A percentile compares a stretch with the other conserved stretches of the same genome.
phyloP scores from a whole-genome alignment of 305 asterid genomes.

The Fraxinus paxiana region DNA sequence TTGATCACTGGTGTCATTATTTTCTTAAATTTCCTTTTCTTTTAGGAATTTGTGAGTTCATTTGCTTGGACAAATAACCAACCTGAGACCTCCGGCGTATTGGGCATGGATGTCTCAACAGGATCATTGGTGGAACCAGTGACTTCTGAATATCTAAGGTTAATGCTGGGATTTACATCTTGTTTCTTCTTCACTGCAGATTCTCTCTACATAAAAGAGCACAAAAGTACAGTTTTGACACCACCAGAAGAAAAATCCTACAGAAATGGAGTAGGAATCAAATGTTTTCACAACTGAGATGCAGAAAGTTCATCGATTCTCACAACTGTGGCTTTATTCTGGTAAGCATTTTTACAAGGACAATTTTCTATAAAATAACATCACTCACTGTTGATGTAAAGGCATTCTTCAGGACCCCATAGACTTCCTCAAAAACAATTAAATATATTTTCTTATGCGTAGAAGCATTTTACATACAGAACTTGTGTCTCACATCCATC shows the following conservation, averaged over 20 bases:
- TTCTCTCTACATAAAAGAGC: slow-evolving; percentile 57
- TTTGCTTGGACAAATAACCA: slow-evolving; percentile 18
- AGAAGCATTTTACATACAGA: background rate
- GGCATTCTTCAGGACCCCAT: background rate
- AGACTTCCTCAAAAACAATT: background rate
- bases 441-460: background rate
- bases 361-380: background rate
- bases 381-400: background rate
- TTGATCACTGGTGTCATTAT: background rate
- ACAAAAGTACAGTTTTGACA: background rate
- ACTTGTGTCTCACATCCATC: background rate
- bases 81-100: slow-evolving; percentile 47
- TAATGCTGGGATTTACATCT: slow-evolving; percentile 31
- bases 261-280: background rate
- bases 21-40: background rate
- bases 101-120: slow-evolving; percentile 25
- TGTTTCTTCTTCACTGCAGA: slow-evolving; percentile 71
- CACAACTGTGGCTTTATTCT: background rate
- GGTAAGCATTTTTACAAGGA: background rate
- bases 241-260: background rate
- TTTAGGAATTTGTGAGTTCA: slow-evolving; percentile 6
- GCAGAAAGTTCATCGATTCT: background rate
- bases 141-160: slow-evolving; percentile 31
- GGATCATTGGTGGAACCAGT: slow-evolving; percentile 21
- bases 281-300: background rate